Base-by-base conservation (phyloP, 2,329 filamentous ascomycete genomes). In the Neofusicoccum ribis region DNA sequence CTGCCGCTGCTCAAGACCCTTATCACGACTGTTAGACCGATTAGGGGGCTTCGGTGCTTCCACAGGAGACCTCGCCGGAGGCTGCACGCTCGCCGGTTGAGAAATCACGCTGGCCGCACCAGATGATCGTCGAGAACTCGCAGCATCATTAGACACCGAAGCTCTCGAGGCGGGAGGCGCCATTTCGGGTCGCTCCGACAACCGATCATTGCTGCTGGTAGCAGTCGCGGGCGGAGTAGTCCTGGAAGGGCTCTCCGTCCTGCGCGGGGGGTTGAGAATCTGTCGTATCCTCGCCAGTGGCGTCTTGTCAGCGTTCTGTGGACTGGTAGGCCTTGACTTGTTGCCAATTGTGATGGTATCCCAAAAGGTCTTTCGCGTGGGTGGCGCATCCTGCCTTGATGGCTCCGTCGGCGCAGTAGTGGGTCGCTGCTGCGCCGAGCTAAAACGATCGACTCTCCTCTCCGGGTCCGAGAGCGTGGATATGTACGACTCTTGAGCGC, bases 271-370 rank as follows among this genome's bases (percentile, higher is more conserved):
- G 63, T 65, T 65, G 15, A 65, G n/a, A 41, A 65, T 65, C 47
- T 65, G 63, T 37, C 63, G 63, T 27, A 65, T 51, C 37, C 63
- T 50, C 12, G 63, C 63, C 52, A 65, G 39, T 23, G 63, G 63
- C 49, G 63, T 65, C 39, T 52, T 59, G 46, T 65, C 37, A 52
- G 63, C 43, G 37, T 52, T 65, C 39, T 49, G 47, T 14, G 52
- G 47, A 23, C 63, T 65, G 11, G 54, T 31, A 7, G 63, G 52
- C 47, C 52, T 61, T 27, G 63, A 50, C 23, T 65, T 65, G 39
- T 41, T 60, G 23, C 41, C 50, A 49, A 43, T 61, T 14, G 43
- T 46, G 20, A 65, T 61, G 2, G 63, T 52, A 54, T 65, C 63
- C 63, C 63, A 65, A 27, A 65, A 65, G 3, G 54, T 44, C n/a